Percentiles rank a stretch among this genome's conserved stretches.
Evolutionary conservation across 2,329 filamentous ascomycete species (phyloP).

Genomic region (Colletotrichum phormii): DNA sequence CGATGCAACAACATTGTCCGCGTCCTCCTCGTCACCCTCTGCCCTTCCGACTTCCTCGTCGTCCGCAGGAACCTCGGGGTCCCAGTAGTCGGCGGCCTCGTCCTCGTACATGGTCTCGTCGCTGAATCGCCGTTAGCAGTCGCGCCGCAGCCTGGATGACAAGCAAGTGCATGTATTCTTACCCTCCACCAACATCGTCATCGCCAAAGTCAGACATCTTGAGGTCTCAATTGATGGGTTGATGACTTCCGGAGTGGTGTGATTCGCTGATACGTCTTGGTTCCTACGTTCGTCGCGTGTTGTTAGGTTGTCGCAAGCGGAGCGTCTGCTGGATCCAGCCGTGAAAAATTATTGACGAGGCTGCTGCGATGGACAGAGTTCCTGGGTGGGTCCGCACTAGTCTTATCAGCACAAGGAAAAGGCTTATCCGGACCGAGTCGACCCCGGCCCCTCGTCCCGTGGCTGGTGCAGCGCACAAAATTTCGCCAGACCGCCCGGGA

Average conservation of each 20-base stretch:
- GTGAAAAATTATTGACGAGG: constrained; percentile 39
- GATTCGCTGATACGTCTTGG: neutral
- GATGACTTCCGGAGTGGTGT: neutral
- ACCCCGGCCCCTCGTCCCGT: constrained; percentile 13
- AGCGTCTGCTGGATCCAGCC: constrained; percentile 25
- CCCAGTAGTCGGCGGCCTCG: constrained; percentile 65
- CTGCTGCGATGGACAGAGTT: constrained; percentile 28
- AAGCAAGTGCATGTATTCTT: constrained; percentile 10
- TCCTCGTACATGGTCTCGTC: constrained; percentile 80
- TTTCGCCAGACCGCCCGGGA: constrained; percentile 31
- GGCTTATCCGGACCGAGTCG: constrained; percentile 33
- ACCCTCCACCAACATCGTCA: constrained; percentile 54
- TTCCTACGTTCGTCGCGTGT: constrained; percentile 1
- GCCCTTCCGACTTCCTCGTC: constrained; percentile 67
- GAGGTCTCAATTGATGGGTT: neutral
- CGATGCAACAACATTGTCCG: constrained; percentile 69
- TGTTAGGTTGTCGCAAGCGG: constrained; percentile 25
- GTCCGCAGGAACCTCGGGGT: constrained; percentile 59
- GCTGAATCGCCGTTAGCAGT: constrained; percentile 50
- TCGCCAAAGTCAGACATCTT: constrained; percentile 81
- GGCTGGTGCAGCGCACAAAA: constrained; percentile 28
- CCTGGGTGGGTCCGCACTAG: constrained; percentile 15
- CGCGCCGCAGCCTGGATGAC: constrained; percentile 9
- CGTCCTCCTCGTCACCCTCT: constrained; percentile 65
- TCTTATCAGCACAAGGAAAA: constrained; percentile 21